phyloP scores from a whole-genome alignment of 2,329 filamentous ascomycete genomes.

The Ramularia collo-cygni region DNA sequence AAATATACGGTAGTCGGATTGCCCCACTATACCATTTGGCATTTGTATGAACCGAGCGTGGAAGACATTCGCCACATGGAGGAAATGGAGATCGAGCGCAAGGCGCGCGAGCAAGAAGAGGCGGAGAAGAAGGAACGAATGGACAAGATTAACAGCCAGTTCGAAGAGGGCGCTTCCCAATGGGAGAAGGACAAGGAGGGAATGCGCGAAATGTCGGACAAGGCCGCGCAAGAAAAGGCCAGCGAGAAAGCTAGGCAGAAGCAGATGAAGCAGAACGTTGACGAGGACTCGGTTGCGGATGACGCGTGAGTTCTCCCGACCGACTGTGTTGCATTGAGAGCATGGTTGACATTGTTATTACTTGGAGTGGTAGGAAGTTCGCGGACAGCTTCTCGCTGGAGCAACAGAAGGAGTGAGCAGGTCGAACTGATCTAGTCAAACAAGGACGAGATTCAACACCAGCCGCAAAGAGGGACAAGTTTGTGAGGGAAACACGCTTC shows the following conservation, averaged over 20 bases:
- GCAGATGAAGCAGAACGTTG: constrained; percentile 11
- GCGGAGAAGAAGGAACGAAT: constrained; percentile 63
- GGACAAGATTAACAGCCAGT: constrained; percentile 74
- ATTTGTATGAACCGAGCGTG: constrained; percentile 97
- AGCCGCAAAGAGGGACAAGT: not conserved
- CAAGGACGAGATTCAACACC: not conserved
- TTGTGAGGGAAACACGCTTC: too few species aligned
- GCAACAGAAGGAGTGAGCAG: constrained; percentile 9
- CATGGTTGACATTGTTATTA: constrained; percentile 1
- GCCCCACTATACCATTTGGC: constrained; percentile 98
- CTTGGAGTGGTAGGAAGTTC: constrained; percentile 19
- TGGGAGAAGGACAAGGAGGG: constrained; percentile 87
- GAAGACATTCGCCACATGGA: constrained; percentile 98
- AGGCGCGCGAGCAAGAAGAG: constrained; percentile 74
- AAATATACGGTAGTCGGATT: constrained; percentile 89
- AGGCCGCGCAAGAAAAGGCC: constrained; percentile 40
- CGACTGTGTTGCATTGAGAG: not conserved
- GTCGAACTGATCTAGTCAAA: constrained; percentile 8
- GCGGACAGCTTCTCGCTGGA: constrained; percentile 20
- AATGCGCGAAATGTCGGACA: constrained; percentile 61
- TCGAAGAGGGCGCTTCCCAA: constrained; percentile 67
- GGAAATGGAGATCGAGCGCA: constrained; percentile 88
- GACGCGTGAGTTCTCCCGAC: constrained; percentile 6
- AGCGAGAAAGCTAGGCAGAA: constrained; percentile 26
- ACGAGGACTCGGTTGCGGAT: constrained; percentile 13